Evolutionary conservation across 2,329 filamentous ascomycete genomes (phyloP).

Genomic region (Capronia epimyces): DNA sequence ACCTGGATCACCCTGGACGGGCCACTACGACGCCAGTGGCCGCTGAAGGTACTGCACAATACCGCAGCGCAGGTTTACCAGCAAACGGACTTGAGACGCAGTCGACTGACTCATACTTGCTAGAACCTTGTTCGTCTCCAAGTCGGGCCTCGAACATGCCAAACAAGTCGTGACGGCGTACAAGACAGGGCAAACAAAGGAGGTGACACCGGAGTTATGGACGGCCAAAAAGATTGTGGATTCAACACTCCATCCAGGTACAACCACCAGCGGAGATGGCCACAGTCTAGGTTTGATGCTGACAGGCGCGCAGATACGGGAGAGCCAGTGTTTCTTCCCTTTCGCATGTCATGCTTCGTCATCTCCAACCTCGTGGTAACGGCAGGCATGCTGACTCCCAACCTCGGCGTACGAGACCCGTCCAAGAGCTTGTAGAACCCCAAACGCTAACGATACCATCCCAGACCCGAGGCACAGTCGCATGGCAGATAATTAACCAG

Average conservation of each 20-base stretch:
- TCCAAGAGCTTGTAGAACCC: not conserved
- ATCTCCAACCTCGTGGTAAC: constrained; percentile 92
- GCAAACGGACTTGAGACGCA: not conserved
- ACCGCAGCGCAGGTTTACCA: constrained; percentile 6
- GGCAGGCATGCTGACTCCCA: constrained; percentile 89
- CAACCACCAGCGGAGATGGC: not conserved
- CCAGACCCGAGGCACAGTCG: constrained; percentile 70
- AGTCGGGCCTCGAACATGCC: constrained; percentile 72
- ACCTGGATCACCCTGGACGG: not conserved
- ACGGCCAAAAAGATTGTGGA: constrained; percentile 94
- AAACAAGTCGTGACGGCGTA: constrained; percentile 77
- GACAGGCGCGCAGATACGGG: constrained; percentile 65
- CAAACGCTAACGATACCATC: constrained; percentile 32
- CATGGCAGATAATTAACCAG: constrained; percentile 95
- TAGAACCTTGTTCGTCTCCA: constrained; percentile 81
- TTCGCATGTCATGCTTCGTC: constrained; percentile 95
- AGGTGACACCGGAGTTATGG: constrained; percentile 91
- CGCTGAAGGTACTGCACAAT: constrained; percentile 21
- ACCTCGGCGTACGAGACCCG: constrained; percentile 13
- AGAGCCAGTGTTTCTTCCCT: constrained; percentile 83
- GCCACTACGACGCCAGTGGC: constrained; percentile 1
- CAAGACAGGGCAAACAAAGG: constrained; percentile 71
- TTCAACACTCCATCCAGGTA: constrained; percentile 91
- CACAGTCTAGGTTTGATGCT: not conserved
- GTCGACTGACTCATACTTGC: not conserved